phyloP scores from a whole-genome alignment of 352 stramenopile species.

The Globisporangium canariense region DNA sequence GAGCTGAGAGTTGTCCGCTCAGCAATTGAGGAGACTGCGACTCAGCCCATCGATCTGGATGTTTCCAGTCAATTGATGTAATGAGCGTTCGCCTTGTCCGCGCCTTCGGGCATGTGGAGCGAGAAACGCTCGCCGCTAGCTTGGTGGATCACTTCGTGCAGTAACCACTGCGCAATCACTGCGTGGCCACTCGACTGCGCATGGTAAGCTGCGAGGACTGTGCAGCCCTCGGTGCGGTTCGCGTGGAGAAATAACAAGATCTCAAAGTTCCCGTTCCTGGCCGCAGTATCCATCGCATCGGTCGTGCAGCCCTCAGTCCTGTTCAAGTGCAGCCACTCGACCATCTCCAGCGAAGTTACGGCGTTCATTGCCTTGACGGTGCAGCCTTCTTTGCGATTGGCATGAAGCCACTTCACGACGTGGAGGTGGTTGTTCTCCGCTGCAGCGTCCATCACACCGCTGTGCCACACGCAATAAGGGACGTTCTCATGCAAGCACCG shows the following conservation, averaged over 20 bases:
- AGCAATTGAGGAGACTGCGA: no score
- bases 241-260: background rate
- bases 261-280: no score
- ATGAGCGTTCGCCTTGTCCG: no score
- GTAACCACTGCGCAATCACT: no score
- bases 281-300: background rate
- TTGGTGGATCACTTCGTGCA: no score
- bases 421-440: background rate
- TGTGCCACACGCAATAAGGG: background rate
- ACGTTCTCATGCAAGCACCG: background rate
- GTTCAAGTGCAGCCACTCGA: constrained; percentile 6
- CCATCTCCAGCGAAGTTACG: background rate
- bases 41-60: no score
- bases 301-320: background rate
- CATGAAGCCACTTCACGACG: background rate
- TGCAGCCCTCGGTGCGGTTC: background rate
- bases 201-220: no score
- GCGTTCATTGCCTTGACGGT: background rate
- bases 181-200: no score
- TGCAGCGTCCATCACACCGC: background rate
- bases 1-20: no score
- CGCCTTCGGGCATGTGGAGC: no score
- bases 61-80: no score
- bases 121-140: no score
- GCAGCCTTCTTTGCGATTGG: constrained; percentile 12